phyloP scores from a whole-genome alignment of 768 basidiomycete genomes.

The Agrocybe chaxingu region DNA sequence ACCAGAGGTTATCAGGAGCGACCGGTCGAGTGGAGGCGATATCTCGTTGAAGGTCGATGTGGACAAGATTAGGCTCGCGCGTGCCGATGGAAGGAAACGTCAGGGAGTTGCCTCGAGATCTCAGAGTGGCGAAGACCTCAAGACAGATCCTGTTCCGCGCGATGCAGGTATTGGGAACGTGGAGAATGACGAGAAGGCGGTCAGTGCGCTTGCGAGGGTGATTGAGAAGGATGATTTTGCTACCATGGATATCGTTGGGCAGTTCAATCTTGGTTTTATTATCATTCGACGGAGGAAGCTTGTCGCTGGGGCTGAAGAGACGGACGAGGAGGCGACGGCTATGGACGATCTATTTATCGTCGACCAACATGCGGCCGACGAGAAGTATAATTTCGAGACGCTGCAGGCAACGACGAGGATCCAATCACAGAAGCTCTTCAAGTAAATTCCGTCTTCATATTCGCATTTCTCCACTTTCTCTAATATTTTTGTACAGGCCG shows the following conservation, averaged over 20 bases:
- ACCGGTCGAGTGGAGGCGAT: conserved; percentile 19
- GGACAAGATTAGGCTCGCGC: conserved; percentile 17
- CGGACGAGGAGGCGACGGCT: conserved; percentile 7
- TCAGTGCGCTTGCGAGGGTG: conserved; percentile 72
- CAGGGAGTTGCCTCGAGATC: too few relatives aligned
- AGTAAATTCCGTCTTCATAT: conserved; percentile 41
- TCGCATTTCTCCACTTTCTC: background rate
- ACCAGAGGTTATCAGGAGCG: conserved; percentile 40
- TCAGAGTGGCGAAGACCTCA: background rate
- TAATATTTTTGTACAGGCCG: conserved; percentile 48
- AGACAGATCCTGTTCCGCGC: conserved; percentile 16
- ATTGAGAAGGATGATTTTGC: conserved; percentile 87
- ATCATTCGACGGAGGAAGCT: conserved; percentile 61
- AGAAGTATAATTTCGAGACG: conserved; percentile 98
- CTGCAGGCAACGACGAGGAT: conserved; percentile 89
- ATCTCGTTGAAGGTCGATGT: conserved; percentile 26
- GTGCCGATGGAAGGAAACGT: background rate
- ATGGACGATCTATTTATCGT: conserved; percentile 94
- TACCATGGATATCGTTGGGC: conserved; percentile 82
- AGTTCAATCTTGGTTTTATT: conserved; percentile 97
- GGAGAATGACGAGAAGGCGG: conserved; percentile 51
- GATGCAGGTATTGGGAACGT: conserved; percentile 40
- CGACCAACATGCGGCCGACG: conserved; percentile 96
- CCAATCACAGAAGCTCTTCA: conserved; percentile 79
- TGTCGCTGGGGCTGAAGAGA: background rate